Percentiles rank a stretch among this genome's conserved stretches.
Conservation (phyloP, 179 eudicot genomes). For the Dionaea muscipula region DNA sequence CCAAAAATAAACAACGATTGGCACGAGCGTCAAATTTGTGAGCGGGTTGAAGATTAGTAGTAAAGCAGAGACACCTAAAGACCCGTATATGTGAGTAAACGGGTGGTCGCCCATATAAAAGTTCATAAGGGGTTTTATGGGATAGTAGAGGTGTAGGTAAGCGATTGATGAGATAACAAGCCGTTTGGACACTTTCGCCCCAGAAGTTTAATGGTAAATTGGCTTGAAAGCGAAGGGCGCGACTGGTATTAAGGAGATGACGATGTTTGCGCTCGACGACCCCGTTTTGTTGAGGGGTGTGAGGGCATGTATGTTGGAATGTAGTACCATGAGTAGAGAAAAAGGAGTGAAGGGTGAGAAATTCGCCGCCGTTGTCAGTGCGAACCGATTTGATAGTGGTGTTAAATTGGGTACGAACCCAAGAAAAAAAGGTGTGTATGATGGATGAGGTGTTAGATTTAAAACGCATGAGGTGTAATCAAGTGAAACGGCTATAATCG, state of each 20-base stretch:
- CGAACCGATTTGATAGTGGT: neutral
- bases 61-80: neutral
- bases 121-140: neutral
- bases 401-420: neutral
- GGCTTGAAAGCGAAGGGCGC: neutral
- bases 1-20: too few relatives aligned
- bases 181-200: neutral
- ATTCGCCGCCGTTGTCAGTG: conserved; percentile 1
- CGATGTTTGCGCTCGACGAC: neutral
- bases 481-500: neutral
- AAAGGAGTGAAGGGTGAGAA: neutral
- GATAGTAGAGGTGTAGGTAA: neutral
- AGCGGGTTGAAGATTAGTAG: too few relatives aligned
- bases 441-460: neutral
- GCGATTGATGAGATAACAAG: neutral
- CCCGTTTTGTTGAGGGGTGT: neutral
- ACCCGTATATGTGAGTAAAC: neutral
- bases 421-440: neutral
- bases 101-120: neutral
- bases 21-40: too few relatives aligned
- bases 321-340: neutral
- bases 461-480: neutral
- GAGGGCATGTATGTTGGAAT: neutral
- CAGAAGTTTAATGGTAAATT: neutral
- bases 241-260: neutral